Conservation (phyloP, 495 filamentous ascomycete species). For the Tuber microsphaerosporum region DNA sequence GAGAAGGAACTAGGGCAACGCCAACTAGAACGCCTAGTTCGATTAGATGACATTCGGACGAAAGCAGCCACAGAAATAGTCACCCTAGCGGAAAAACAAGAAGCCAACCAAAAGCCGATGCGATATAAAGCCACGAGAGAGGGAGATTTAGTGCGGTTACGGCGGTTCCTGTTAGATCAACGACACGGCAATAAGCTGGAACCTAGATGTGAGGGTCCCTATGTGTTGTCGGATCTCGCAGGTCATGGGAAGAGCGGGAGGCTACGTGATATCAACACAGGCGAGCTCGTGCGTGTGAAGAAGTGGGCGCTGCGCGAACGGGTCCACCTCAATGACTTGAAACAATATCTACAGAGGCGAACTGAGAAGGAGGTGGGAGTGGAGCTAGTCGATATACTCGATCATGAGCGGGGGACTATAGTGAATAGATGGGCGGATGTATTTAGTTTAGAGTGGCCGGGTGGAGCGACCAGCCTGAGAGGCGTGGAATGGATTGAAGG, state of each 20-base stretch:
- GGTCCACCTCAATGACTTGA: neutral
- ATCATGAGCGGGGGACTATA: no score
- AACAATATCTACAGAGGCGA: neutral
- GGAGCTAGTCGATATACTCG: no score
- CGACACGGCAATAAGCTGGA: neutral
- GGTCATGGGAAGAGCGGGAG: neutral
- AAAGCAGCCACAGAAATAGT: no score
- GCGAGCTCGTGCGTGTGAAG: neutral
- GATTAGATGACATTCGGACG: no score
- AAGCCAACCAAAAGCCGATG: no score
- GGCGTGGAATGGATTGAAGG: no score
- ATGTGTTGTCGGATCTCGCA: neutral
- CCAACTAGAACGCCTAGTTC: no score
- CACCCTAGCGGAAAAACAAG: no score
- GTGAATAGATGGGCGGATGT: no score
- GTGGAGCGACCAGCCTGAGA: no score
- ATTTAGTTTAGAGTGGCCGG: no score
- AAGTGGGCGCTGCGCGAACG: neutral
- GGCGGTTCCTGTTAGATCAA: constrained; percentile 8
- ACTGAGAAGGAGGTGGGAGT: neutral
- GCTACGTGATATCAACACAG: neutral
- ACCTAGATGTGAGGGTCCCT: constrained; percentile 10
- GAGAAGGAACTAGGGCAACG: no score
- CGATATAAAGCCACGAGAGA: neutral
- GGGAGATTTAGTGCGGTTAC: constrained; percentile 8